Evolutionary conservation across 2,329 filamentous ascomycete genomes (phyloP), one percentile per base, ranked within the genome.

Genomic region (Aspergillus luchuensis): DNA sequence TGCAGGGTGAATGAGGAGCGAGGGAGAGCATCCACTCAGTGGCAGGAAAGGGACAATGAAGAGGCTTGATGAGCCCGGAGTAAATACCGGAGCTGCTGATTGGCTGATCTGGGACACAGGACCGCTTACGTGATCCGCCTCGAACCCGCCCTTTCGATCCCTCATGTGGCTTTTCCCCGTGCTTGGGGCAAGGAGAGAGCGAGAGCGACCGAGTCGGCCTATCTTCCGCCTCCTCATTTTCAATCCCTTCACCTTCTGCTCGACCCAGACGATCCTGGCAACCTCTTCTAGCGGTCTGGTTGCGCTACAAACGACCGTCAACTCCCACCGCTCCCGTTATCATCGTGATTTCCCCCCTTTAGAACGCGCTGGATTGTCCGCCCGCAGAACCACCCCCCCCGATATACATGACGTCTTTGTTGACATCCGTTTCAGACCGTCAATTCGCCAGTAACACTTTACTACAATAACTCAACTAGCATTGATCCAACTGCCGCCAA

Each of bases 381-480:
- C 63, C 63, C 59, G 62, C 63, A 60, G 60, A 56, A 13, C 4
- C 23, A 21, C 19, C 33, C 56, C 56, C 54, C 57, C 58, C 60
- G 49, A 60, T 52, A 59, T 72, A 72, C 69, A 75, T 75, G 72
- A 74, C 73, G 72, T 73, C 71, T 74, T 70, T 74, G 72, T 74
- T 74, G 71, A 74, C 68, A 66, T 60, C 52, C 48, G 63, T 45
- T 48, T 51, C 52, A 61, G 56, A 56, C 61, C 60, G 64, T 54
- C 62, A 63, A 66, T 62, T 57, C 56, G 48, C 51, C 57, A 63
- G 52, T 56, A 51, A 50, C 61, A 28, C 25, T 52, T 23, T 33
- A 45, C 55, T 41, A 39, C 58, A 41, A 30, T 33, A 39, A 28
- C 45, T 25, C 54, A 30, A 30, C 50, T 11, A 57, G 23, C 53